phyloP scores from a whole-genome alignment of 805 yeast species.

The Pichia cephalocereana region DNA sequence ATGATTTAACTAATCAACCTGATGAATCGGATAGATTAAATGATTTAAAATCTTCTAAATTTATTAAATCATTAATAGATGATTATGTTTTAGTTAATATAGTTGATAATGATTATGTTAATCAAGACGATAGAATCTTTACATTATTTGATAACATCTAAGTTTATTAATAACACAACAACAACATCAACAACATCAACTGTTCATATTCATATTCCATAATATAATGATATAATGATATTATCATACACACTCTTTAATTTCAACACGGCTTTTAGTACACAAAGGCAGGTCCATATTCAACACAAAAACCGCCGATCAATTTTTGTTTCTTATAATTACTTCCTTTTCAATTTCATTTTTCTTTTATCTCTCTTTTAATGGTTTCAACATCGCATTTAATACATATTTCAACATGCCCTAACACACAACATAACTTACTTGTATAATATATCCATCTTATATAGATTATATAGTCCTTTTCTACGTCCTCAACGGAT shows the following conservation, averaged over 20 bases:
- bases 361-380: neutral
- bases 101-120: slow-evolving; percentile 75
- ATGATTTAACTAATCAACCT: slow-evolving; percentile 26
- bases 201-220: slow-evolving; percentile 3
- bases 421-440: neutral
- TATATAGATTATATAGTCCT: slow-evolving; percentile 8
- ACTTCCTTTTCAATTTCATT: neutral
- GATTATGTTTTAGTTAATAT: slow-evolving; percentile 73
- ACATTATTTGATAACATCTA: slow-evolving; percentile 29
- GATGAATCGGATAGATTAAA: slow-evolving; percentile 12
- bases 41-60: slow-evolving; percentile 23
- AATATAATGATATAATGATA: neutral
- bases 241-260: neutral
- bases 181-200: slow-evolving; percentile 9
- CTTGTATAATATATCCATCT: slow-evolving; percentile 2
- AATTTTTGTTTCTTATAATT: neutral
- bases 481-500: slow-evolving; percentile 16
- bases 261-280: neutral
- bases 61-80: slow-evolving; percentile 40
- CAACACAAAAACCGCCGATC: slow-evolving; percentile 1
- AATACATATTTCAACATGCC: neutral
- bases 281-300: slow-evolving; percentile 1
- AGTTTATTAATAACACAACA: too few relatives aligned
- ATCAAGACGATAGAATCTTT: slow-evolving; percentile 46
- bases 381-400: neutral